Base-by-base conservation (phyloP, 495 filamentous ascomycete species). In the Staphylotrichum tortipilum region DNA sequence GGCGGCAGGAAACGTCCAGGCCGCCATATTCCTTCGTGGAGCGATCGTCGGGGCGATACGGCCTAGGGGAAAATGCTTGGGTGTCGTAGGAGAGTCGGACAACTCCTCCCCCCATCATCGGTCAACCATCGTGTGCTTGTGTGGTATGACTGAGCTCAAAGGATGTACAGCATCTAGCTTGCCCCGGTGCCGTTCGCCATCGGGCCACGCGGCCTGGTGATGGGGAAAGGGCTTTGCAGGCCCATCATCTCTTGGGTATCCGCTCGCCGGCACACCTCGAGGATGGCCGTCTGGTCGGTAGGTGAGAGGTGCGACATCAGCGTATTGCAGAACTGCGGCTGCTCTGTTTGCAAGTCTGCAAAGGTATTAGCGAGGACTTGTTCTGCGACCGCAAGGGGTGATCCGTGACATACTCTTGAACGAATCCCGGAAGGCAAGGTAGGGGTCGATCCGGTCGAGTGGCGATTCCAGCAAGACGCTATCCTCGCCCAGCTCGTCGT, bases 361-460 rank as follows among this genome's bases (percentile, higher is more conserved):
- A 28, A 17, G 40, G 43, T 59, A 52, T 67, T 59, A 70, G 61
- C 47, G 36, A 14, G 39, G 17, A 18, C 8, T 4, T 7, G 18
- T 44, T 11, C 26, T 19, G 44, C 5, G 5, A 5, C 14, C 11
- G 9, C 14, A 24, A n/a, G 22, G 14, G 26, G 40, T 22, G 12
- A 18, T 7, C 2, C 48, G 40, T 33, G 23, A 79, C 86, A 56
- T 84, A 95, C 92, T 84, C 54, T 94, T 57, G 49, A 98, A 70
- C 15, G 86, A 80, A 52, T 78, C 71, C 65, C 85, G 82, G 76
- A 98, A 95, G 53, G 94, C 68, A 55, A 79, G 76, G 65, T 98
- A 98, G 8, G 91, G 90, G 64, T 98, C 94, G 46, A 98, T 74
- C 66, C 88, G 88, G 68, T 98, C 94, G 29, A 98, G 72, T 21